Base-by-base conservation (phyloP, 2,329 filamentous ascomycete species). In the Pseudogymnoascus sp. region DNA sequence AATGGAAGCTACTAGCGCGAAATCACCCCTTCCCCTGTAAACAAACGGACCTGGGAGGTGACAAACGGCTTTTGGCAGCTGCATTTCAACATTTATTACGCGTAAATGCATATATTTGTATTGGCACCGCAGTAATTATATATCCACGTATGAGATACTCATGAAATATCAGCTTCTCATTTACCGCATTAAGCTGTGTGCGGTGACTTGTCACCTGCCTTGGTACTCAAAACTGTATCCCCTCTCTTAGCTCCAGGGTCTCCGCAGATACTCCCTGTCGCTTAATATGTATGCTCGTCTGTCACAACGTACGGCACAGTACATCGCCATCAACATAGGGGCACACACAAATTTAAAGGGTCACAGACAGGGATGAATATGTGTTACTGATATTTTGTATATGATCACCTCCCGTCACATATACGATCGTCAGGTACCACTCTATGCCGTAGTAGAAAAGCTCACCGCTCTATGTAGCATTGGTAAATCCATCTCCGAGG, bases 351-450 rank as follows among this genome's bases (percentile, higher is more conserved):
- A 30, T 52, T 52, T 52, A 52, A n/a, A 26, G 26, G 26, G 45
- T 52, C 45, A 33, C 45, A 19, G 26, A 30, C 33, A 52, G 45
- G 45, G n/a, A 52, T 23, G 26, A 52, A 52, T 52, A 5, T 52
- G 45, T 52, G 45, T 52, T 52, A 52, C 45, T 52, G 45, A 52
- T 52, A 52, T 33, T 52, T 52, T 52, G 15, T 52, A 52, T 30
- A 52, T 52, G 45, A 19, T 33, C 26, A 19, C 19, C 45, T 19
- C 45, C 15, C 19, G 45, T 52, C 45, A 52, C 15, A 52, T 52
- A 30, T 52, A 52, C 15, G 26, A 19, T 52, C 26, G 45, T 19
- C 45, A 33, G 45, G 45, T 52, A 52, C 26, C 26, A 52, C 45
- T 52, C 23, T 13, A 52, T 30, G 26, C 26, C 19, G 45, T 30